A percentile compares a stretch with the other conserved stretches of the same genome.
phyloP scores from a whole-genome alignment of 2,329 filamentous ascomycete genomes.

The Trichoderma citrinoviride region DNA sequence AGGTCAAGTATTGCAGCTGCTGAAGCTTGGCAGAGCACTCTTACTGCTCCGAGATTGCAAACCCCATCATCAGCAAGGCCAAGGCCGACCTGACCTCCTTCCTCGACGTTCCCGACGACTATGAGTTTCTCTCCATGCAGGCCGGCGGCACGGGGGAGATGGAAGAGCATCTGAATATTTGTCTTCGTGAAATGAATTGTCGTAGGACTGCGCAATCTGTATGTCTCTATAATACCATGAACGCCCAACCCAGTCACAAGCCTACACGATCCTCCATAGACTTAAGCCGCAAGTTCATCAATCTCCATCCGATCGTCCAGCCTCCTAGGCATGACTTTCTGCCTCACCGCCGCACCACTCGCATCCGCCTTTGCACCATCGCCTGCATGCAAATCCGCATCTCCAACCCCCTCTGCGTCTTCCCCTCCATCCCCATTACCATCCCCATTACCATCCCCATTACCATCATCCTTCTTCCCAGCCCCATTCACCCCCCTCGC shows the following conservation, averaged over 20 bases:
- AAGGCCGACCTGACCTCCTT: constrained; percentile 71
- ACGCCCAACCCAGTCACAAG: neutral
- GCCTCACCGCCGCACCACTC: neutral
- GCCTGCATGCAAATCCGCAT: neutral
- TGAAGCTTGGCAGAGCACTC: constrained; percentile 72
- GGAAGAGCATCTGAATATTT: constrained; percentile 26
- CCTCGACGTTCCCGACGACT: constrained; percentile 80
- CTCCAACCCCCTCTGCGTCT: neutral
- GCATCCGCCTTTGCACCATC: neutral
- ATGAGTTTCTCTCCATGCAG: constrained; percentile 87
- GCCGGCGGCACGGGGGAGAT: constrained; percentile 85
- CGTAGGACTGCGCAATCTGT: neutral
- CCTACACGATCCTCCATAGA: neutral
- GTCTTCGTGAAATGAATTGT: no score
- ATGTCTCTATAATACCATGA: neutral
- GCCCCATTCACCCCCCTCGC: neutral
- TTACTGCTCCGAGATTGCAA: constrained; percentile 77
- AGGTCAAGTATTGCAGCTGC: no score
- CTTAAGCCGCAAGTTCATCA: neutral
- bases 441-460: neutral
- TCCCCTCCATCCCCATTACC: neutral
- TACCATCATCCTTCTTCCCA: neutral
- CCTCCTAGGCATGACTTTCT: neutral
- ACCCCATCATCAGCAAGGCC: constrained; percentile 73
- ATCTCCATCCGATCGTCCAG: neutral